Evolutionary conservation across 306 rosid species (phyloP).

Genomic region (Urtica urens): DNA sequence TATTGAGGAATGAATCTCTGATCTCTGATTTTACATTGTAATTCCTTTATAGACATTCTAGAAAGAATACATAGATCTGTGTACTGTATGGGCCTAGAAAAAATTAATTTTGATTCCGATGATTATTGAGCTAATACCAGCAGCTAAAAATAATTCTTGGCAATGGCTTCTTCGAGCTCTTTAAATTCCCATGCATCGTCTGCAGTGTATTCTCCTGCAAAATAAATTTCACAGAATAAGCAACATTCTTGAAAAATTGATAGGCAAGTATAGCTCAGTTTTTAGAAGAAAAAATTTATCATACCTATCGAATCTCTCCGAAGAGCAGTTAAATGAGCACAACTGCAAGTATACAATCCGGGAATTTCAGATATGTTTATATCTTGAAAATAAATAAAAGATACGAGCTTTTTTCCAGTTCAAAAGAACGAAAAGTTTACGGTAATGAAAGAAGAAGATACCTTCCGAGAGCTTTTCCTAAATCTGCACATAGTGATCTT

Average conservation of each 20-base stretch:
- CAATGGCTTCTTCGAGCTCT: conserved; percentile 73
- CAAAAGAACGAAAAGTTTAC: background rate
- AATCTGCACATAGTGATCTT: conserved; percentile 84
- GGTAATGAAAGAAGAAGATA: conserved; percentile 20
- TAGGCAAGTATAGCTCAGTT: background rate
- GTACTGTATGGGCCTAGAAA: too few relatives aligned
- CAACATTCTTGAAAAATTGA: background rate
- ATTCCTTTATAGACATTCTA: too few relatives aligned
- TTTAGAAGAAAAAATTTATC: conserved; percentile 12
- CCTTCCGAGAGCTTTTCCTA: conserved; percentile 95
- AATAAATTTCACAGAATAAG: background rate
- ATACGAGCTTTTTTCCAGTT: background rate
- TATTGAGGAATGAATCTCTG: too few relatives aligned
- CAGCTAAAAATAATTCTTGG: conserved; percentile 51
- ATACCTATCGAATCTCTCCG: conserved; percentile 92
- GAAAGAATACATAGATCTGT: too few relatives aligned
- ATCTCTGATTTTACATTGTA: too few relatives aligned
- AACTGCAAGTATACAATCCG: conserved; percentile 35
- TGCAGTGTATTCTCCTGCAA: conserved; percentile 69
- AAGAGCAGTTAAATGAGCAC: conserved; percentile 90
- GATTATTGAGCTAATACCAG: too few relatives aligned
- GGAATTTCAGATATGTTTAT: background rate
- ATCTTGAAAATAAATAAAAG: background rate
- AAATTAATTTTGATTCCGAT: too few relatives aligned
- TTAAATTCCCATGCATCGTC: conserved; percentile 92